A percentile compares a stretch with the other conserved stretches of the same genome.
These are phyloP conservation scores for Coniochaeta hoffmannii DNA, from an alignment of 2,329 filamentous ascomycete genomes.

Conservation along the genomic window DNA sequence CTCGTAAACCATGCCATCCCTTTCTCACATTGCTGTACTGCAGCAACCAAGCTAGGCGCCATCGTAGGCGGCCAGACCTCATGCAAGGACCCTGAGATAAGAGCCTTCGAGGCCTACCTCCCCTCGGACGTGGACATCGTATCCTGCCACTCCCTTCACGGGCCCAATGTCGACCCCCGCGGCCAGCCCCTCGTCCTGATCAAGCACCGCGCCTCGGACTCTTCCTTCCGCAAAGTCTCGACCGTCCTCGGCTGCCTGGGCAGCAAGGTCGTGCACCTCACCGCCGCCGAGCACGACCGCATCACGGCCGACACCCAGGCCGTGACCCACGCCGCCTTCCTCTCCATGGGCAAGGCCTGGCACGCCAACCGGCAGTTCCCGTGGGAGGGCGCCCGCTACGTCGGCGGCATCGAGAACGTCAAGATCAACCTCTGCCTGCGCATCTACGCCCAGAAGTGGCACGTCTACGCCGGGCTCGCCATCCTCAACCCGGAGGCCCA, in stretches of 20 bases:
- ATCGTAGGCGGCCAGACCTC: slow-evolving; percentile 97
- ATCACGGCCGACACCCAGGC: slow-evolving; percentile 98
- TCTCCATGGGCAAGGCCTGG: slow-evolving; percentile 98
- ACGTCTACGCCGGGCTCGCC: slow-evolving; percentile 94
- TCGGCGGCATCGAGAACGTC: slow-evolving; percentile 96
- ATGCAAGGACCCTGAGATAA: slow-evolving; percentile 94
- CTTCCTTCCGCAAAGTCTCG: slow-evolving; percentile 72
- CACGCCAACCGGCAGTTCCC: slow-evolving; percentile 91
- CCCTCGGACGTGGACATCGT: slow-evolving; percentile 87
- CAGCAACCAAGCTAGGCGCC: slow-evolving; percentile 89
- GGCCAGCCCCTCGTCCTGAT: slow-evolving; percentile 90
- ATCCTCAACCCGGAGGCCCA: slow-evolving; percentile 93
- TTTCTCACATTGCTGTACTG: neutral
- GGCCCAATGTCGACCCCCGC: slow-evolving; percentile 78
- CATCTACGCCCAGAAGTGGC: slow-evolving; percentile 99
- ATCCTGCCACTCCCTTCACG: slow-evolving; percentile 93
- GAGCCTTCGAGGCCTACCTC: slow-evolving; percentile 83
- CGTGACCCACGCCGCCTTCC: slow-evolving; percentile 93
- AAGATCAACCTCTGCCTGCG: slow-evolving; percentile 98
- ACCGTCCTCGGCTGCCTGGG: slow-evolving; percentile 73
- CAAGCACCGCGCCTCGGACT: slow-evolving; percentile 78
- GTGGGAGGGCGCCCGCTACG: slow-evolving; percentile 92
- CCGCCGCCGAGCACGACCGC: slow-evolving; percentile 81
- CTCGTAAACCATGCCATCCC: slow-evolving; percentile 5
- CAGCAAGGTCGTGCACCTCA: slow-evolving; percentile 82